Conservation (phyloP, 2,329 filamentous ascomycete species). For the Diaporthe destruens region DNA sequence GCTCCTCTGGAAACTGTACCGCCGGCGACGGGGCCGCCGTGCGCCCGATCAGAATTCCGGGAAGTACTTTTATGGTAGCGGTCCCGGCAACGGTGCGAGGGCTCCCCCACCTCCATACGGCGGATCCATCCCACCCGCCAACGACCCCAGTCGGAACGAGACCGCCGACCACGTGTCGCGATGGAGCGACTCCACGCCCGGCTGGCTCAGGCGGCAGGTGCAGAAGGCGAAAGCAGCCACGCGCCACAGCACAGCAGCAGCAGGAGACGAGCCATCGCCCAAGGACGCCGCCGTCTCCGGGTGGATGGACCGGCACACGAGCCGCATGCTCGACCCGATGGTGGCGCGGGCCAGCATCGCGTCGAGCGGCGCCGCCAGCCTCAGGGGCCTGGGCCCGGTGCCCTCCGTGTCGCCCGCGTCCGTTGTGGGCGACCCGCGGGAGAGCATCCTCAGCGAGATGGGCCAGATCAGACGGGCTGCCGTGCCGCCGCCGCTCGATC, state of each 20-base stretch:
- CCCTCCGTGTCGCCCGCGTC: slow-evolving; percentile 31
- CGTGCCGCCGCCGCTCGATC: slow-evolving; percentile 32
- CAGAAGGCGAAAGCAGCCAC: slow-evolving; percentile 1
- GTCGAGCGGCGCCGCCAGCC: slow-evolving; percentile 17
- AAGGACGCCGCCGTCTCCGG: slow-evolving; percentile 17
- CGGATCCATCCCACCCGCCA: background rate
- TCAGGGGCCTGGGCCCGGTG: slow-evolving; percentile 9
- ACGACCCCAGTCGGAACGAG: background rate
- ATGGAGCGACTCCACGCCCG: slow-evolving; percentile 22
- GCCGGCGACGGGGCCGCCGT: slow-evolving; percentile 10
- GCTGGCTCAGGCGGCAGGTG: slow-evolving; percentile 28
- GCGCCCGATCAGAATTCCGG: background rate
- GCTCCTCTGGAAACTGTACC: slow-evolving; percentile 23
- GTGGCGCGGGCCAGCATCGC: slow-evolving; percentile 30
- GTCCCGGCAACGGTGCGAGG: background rate
- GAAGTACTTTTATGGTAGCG: background rate
- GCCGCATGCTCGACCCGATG: slow-evolving; percentile 37
- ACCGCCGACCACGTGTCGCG: slow-evolving; percentile 12
- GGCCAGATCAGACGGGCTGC: slow-evolving; percentile 24
- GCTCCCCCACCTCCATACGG: background rate
- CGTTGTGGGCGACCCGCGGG: slow-evolving; percentile 14
- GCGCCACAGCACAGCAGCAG: background rate
- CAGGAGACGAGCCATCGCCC: background rate
- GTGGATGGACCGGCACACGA: slow-evolving; percentile 34
- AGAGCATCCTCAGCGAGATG: slow-evolving; percentile 35